Percentiles rank a stretch among this genome's conserved stretches.
These are phyloP conservation scores for Pseudocercospora crystallina DNA, from an alignment of 2,329 filamentous ascomycete species.

Conservation along the genomic window DNA sequence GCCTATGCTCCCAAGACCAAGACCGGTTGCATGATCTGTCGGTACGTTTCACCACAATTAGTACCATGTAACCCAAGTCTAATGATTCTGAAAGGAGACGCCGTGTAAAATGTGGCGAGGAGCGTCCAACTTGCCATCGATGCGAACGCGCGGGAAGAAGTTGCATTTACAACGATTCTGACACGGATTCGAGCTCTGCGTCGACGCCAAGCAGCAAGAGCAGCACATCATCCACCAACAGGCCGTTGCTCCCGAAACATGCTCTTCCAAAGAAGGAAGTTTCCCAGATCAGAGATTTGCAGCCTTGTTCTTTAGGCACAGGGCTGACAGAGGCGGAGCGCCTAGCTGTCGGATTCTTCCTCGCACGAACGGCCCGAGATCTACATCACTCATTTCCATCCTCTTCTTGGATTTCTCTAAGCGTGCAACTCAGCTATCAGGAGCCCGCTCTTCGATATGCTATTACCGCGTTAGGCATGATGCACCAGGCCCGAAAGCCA, in stretches of 20 bases:
- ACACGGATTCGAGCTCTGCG: neutral
- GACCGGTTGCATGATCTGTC: conserved; percentile 9
- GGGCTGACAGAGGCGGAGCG: neutral
- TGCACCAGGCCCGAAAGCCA: conserved; percentile 6
- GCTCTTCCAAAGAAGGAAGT: neutral
- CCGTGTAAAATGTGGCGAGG: conserved; percentile 11
- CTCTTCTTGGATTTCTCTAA: conserved; percentile 1
- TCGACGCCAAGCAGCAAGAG: neutral
- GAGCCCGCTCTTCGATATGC: conserved; percentile 8
- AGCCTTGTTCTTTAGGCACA: conserved; percentile 3
- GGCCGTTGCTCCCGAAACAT: neutral
- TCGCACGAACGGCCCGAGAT: conserved; percentile 8
- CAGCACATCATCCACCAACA: neutral
- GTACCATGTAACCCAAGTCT: neutral
- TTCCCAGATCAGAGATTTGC: neutral
- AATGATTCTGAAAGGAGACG: neutral
- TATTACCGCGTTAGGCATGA: conserved; percentile 7
- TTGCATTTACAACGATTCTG: neutral
- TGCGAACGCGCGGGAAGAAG: neutral
- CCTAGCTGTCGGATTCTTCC: conserved; percentile 8
- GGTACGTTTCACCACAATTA: neutral
- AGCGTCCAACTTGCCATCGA: neutral
- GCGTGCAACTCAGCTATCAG: conserved; percentile 6
- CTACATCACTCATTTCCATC: conserved; percentile 8
- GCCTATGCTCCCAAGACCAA: conserved; percentile 7